These are phyloP conservation scores for Rhizomucor pusillus DNA, from an alignment of 371 early-diverging fungal genomes.

Conservation along the genomic window DNA sequence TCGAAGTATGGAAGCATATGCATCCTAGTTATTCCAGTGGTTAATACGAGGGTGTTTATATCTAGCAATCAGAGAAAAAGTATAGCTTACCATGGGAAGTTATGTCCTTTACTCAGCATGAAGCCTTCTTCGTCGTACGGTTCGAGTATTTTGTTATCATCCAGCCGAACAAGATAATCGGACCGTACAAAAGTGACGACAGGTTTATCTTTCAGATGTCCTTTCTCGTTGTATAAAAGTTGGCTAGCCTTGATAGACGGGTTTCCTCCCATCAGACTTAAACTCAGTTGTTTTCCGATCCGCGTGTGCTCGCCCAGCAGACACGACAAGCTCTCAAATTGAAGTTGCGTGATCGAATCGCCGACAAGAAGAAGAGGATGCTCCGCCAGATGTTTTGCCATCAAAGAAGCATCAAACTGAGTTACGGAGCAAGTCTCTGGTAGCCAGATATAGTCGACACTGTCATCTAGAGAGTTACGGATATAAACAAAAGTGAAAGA, in stretches of 20 bases:
- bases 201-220: background rate
- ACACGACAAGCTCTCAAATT: conserved; percentile 35
- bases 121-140: conserved; percentile 32
- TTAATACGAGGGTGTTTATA: background rate
- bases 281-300: conserved; percentile 7
- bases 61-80: background rate
- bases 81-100: conserved; percentile 27
- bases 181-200: conserved; percentile 31
- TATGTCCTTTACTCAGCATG: conserved; percentile 30
- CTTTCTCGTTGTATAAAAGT: conserved; percentile 15
- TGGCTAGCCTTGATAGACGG: conserved; percentile 25
- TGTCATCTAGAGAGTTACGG: conserved; percentile 5
- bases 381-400: conserved; percentile 28
- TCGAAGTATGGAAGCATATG: conserved; percentile 1
- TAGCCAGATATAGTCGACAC: conserved; percentile 34
- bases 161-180: conserved; percentile 35
- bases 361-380: conserved; percentile 38
- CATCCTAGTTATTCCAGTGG: background rate
- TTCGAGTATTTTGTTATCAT: conserved; percentile 31
- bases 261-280: conserved; percentile 24
- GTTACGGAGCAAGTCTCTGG: conserved; percentile 24
- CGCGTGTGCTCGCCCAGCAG: conserved; percentile 23
- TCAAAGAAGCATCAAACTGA: conserved; percentile 18
- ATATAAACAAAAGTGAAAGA: background rate
- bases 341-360: conserved; percentile 40